A percentile compares a stretch with the other conserved stretches of the same genome.
Conservation (phyloP, 306 rosid species). For the Sesbania bispinosa region DNA sequence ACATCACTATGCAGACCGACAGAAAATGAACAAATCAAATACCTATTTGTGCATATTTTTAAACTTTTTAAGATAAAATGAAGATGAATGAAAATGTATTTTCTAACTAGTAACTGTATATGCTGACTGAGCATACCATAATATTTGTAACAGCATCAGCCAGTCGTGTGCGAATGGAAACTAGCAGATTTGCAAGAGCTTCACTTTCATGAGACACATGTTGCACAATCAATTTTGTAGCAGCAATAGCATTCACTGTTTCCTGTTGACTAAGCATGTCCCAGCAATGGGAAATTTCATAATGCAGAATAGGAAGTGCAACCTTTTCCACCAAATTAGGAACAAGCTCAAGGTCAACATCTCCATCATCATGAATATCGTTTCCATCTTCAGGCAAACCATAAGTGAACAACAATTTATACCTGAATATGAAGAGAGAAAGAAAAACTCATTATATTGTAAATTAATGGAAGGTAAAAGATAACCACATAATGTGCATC, state of each 20-base stretch:
- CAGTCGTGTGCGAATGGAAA: conserved; percentile 65
- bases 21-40: conserved; percentile 8
- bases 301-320: conserved; percentile 89
- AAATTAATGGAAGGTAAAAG: conserved; percentile 11
- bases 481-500: background rate
- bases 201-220: conserved; percentile 81
- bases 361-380: conserved; percentile 65
- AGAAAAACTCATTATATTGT: background rate
- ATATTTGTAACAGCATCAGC: conserved; percentile 81
- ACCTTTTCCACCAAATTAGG: conserved; percentile 91
- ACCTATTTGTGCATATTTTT: background rate
- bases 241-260: conserved; percentile 69
- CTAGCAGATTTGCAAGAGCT: conserved; percentile 75
- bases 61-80: background rate
- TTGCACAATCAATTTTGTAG: conserved; percentile 73
- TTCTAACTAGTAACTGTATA: conserved; percentile 1
- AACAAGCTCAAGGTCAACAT: conserved; percentile 85
- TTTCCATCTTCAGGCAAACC: conserved; percentile 69
- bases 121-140: conserved; percentile 38
- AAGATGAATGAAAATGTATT: background rate
- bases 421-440: conserved; percentile 47
- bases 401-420: conserved; percentile 64
- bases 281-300: conserved; percentile 85
- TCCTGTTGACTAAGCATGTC: conserved; percentile 80
- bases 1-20: background rate